phyloP scores from a whole-genome alignment of 2,329 filamentous ascomycete species.

The Ceratocystis lukuohia region DNA sequence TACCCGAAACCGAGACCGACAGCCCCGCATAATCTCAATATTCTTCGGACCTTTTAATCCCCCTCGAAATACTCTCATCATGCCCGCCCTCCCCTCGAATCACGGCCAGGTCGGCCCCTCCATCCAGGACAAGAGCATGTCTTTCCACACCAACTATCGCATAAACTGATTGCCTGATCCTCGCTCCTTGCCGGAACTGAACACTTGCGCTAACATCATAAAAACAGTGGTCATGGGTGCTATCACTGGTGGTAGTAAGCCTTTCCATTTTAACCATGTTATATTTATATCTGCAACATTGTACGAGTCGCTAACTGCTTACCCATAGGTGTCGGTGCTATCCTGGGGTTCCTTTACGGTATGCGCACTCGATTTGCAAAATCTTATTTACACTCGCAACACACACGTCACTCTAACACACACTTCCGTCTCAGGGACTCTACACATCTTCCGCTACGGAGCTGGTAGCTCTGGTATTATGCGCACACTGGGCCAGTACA shows the following conservation, averaged over 20 bases:
- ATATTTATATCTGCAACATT: not conserved
- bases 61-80: constrained; percentile 19
- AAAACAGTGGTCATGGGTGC: constrained; percentile 88
- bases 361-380: constrained; percentile 24
- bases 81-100: constrained; percentile 33
- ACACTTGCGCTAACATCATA: constrained; percentile 6
- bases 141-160: not conserved
- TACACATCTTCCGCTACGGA: constrained; percentile 91
- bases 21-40: not conserved
- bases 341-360: constrained; percentile 98
- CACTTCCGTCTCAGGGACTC: constrained; percentile 48
- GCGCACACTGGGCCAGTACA: constrained; percentile 89
- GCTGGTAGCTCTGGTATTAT: constrained; percentile 88
- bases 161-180: not conserved
- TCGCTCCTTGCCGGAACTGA: not conserved
- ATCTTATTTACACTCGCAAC: not conserved
- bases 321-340: constrained; percentile 74
- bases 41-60: too few species aligned
- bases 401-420: constrained; percentile 19
- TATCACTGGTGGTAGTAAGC: constrained; percentile 95
- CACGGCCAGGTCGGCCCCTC: constrained; percentile 26
- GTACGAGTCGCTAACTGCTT: constrained; percentile 9
- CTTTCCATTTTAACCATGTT: not conserved
- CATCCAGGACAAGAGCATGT: constrained; percentile 37
- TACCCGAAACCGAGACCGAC: too few species aligned